phyloP scores from a whole-genome alignment of 108 stramenopile species.

The Nitzschia sp. region DNA sequence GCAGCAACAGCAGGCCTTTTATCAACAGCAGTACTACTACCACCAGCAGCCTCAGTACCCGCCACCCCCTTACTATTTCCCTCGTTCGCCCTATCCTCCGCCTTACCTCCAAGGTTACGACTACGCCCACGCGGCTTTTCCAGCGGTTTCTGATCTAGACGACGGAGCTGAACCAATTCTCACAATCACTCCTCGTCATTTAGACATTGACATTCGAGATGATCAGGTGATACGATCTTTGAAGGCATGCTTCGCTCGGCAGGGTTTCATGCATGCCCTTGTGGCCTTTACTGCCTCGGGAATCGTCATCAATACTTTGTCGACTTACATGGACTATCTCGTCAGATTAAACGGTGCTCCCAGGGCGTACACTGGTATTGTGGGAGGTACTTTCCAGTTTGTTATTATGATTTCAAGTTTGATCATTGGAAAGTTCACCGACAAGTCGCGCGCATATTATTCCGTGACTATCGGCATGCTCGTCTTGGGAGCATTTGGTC shows the following conservation, averaged over 20 bases:
- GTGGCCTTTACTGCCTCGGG: slow-evolving; percentile 70
- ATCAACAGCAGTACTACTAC: slow-evolving; percentile 32
- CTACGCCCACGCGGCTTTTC: slow-evolving; percentile 7
- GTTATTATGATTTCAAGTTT: slow-evolving; percentile 76
- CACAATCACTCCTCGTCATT: slow-evolving; percentile 71
- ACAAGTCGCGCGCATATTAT: slow-evolving; percentile 66
- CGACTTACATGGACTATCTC: slow-evolving; percentile 81
- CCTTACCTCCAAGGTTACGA: slow-evolving; percentile 33
- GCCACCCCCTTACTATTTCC: slow-evolving; percentile 18
- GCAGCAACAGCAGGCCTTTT: slow-evolving; percentile 30
- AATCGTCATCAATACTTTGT: slow-evolving; percentile 83
- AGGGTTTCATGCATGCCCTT: slow-evolving; percentile 80
- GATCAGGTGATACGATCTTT: slow-evolving; percentile 81
- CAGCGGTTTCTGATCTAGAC: slow-evolving; percentile 28
- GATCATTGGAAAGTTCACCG: slow-evolving; percentile 62
- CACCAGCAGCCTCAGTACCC: slow-evolving; percentile 12
- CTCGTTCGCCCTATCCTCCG: slow-evolving; percentile 4
- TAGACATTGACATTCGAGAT: slow-evolving; percentile 87
- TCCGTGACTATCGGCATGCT: slow-evolving; percentile 70
- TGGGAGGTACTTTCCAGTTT: slow-evolving; percentile 80
- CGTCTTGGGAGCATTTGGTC: slow-evolving; percentile 82
- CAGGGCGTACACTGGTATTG: slow-evolving; percentile 67
- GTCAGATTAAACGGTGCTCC: slow-evolving; percentile 81
- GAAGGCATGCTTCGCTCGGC: slow-evolving; percentile 77
- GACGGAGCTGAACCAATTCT: slow-evolving; percentile 79